phyloP scores from a whole-genome alignment of 352 stramenopile genomes.

The Aphanomyces cochlioides region DNA sequence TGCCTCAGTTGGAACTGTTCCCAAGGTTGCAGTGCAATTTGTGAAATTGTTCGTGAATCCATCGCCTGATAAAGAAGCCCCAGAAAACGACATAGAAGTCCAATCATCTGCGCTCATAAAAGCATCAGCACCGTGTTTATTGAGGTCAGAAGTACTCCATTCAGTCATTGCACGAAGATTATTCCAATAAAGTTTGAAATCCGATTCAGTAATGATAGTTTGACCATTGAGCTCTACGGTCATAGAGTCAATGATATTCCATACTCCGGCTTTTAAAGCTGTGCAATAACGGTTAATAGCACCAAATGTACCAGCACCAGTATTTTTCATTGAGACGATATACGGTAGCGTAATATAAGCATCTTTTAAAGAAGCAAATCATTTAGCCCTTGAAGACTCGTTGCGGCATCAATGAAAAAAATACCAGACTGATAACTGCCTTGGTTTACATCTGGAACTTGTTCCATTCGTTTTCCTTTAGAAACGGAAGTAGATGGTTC shows the following conservation, averaged over 20 bases:
- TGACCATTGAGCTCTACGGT: slow-evolving; percentile 35
- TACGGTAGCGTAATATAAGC: slow-evolving; percentile 33
- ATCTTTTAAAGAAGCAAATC: slow-evolving; percentile 32
- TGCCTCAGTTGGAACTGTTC: no score
- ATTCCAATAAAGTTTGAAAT: slow-evolving; percentile 36
- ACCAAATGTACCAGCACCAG: slow-evolving; percentile 3
- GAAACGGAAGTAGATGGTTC: background rate
- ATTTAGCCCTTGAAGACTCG: slow-evolving; percentile 30
- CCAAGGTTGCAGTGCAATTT: slow-evolving; percentile 8
- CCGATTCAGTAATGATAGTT: slow-evolving; percentile 27
- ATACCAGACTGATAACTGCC: slow-evolving; percentile 30
- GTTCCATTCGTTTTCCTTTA: background rate
- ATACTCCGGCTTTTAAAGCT: slow-evolving; percentile 35
- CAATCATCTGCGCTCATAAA: slow-evolving; percentile 35
- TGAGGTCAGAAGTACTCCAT: slow-evolving; percentile 30
- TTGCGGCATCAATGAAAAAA: slow-evolving; percentile 32
- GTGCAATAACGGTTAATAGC: slow-evolving; percentile 33
- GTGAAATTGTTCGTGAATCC: slow-evolving; percentile 31
- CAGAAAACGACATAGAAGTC: slow-evolving; percentile 23
- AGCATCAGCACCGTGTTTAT: slow-evolving; percentile 37
- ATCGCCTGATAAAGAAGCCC: slow-evolving; percentile 22
- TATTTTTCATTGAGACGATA: slow-evolving; percentile 30
- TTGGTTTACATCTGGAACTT: slow-evolving; percentile 31
- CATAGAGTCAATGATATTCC: slow-evolving; percentile 37
- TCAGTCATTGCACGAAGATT: slow-evolving; percentile 37